phyloP scores from a whole-genome alignment of 2,329 filamentous ascomycete genomes.

The Lachnellula willkommii region DNA sequence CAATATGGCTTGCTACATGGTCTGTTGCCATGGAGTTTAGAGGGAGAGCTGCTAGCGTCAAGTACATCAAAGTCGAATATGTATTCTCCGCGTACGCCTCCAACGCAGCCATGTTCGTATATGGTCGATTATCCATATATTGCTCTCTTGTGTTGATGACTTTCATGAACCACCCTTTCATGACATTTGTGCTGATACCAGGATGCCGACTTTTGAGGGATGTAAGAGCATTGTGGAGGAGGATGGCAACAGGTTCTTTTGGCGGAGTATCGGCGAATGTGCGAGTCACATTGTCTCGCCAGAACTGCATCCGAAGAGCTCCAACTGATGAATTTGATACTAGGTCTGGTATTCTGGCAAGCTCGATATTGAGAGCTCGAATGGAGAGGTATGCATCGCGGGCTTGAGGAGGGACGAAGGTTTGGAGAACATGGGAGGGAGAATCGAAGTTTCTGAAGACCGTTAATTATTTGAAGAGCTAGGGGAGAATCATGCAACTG shows the following conservation, averaged over 20 bases:
- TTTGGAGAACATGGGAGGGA: constrained; percentile 78
- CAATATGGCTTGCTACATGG: constrained; percentile 90
- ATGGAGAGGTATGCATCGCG: constrained; percentile 85
- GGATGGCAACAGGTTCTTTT: constrained; percentile 83
- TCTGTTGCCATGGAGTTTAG: constrained; percentile 80
- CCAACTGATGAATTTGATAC: constrained; percentile 86
- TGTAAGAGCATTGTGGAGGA: constrained; percentile 68
- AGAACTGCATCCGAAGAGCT: constrained; percentile 88
- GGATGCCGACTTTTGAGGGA: constrained; percentile 47
- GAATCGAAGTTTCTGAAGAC: constrained; percentile 74
- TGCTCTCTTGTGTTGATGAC: constrained; percentile 78
- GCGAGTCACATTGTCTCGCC: constrained; percentile 76
- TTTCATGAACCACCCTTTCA: constrained; percentile 70
- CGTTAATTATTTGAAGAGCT: constrained; percentile 12
- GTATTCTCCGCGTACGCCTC: constrained; percentile 93
- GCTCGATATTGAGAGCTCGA: constrained; percentile 86
- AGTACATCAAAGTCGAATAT: constrained; percentile 87
- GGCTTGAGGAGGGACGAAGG: constrained; percentile 71
- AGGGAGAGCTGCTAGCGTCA: constrained; percentile 74
- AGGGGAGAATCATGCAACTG: constrained; percentile 3
- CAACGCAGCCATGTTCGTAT: constrained; percentile 63
- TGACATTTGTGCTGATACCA: constrained; percentile 34
- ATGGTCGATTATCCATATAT: constrained; percentile 78
- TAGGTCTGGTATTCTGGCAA: constrained; percentile 82
- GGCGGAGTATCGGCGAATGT: constrained; percentile 74